Conservation (phyloP, 441 rosid genomes). For the Adansonia grandidieri region DNA sequence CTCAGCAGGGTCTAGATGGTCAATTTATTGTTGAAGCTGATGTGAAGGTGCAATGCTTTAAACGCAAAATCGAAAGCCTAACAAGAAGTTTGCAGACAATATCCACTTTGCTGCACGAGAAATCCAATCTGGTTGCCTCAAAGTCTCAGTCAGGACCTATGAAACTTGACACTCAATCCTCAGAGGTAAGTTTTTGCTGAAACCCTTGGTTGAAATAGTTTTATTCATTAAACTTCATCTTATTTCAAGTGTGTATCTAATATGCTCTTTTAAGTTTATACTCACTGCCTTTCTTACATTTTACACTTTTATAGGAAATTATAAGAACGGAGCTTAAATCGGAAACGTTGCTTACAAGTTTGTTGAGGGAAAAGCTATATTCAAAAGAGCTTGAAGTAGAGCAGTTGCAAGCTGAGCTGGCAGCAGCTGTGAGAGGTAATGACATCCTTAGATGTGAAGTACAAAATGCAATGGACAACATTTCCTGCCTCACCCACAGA, state of each 20-base stretch:
- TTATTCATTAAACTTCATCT: slow-evolving; percentile 4
- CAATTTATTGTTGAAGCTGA: slow-evolving; percentile 81
- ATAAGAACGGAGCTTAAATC: slow-evolving; percentile 68
- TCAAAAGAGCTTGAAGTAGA: slow-evolving; percentile 83
- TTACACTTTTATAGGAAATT: slow-evolving; percentile 47
- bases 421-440: slow-evolving; percentile 77
- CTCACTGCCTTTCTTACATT: not conserved
- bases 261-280: slow-evolving; percentile 9
- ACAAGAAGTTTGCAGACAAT: slow-evolving; percentile 75
- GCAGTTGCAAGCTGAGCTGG: slow-evolving; percentile 84
- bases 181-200: slow-evolving; percentile 56
- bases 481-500: slow-evolving; percentile 70
- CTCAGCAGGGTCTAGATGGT: slow-evolving; percentile 50
- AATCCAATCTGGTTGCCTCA: slow-evolving; percentile 47
- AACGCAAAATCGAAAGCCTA: slow-evolving; percentile 71
- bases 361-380: slow-evolving; percentile 80
- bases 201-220: slow-evolving; percentile 6
- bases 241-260: not conserved
- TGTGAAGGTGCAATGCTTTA: slow-evolving; percentile 69
- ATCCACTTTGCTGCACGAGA: slow-evolving; percentile 66
- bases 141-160: slow-evolving; percentile 40
- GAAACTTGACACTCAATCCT: slow-evolving; percentile 46
- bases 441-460: slow-evolving; percentile 77
- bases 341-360: slow-evolving; percentile 68
- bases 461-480: slow-evolving; percentile 69